phyloP scores from a whole-genome alignment of 1,284 basidiomycete genomes.

The Coniferiporia weirii region DNA sequence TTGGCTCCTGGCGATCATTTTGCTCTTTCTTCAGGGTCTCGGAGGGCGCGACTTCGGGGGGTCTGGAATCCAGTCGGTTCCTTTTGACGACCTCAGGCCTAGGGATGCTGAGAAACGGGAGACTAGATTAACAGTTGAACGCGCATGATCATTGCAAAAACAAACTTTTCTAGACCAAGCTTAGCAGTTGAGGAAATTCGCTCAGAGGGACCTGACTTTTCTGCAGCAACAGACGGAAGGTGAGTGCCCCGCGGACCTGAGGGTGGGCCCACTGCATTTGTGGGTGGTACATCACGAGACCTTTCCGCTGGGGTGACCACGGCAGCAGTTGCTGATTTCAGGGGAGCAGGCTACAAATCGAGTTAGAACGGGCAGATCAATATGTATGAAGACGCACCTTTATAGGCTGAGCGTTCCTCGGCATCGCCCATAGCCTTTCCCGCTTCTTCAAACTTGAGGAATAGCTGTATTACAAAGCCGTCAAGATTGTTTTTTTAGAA shows the following conservation, averaged over 20 bases:
- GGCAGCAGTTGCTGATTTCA: neutral
- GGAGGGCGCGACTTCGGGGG: constrained; percentile 17
- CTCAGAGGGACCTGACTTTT: constrained; percentile 24
- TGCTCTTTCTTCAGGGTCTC: constrained; percentile 22
- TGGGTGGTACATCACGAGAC: neutral
- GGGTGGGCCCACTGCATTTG: neutral
- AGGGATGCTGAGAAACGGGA: constrained; percentile 47
- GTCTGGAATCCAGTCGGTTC: constrained; percentile 45
- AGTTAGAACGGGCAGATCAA: constrained; percentile 5
- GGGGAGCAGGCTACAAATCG: constrained; percentile 3
- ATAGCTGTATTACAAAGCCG: constrained; percentile 40
- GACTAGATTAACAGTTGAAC: neutral
- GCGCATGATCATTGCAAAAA: neutral
- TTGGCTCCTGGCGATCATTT: neutral
- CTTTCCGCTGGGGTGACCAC: neutral
- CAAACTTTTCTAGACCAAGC: constrained; percentile 58
- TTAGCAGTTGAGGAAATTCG: constrained; percentile 38
- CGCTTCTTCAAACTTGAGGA: constrained; percentile 66
- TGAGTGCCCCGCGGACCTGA: constrained; percentile 7
- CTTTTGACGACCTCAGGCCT: constrained; percentile 73
- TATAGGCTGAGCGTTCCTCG: constrained; percentile 30
- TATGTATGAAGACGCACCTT: constrained; percentile 3
- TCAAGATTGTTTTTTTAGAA: neutral
- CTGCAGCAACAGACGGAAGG: constrained; percentile 31
- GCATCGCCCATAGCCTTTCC: constrained; percentile 52